Evolutionary conservation across 1,284 basidiomycete genomes (phyloP).

Genomic region (Moesziomyces sp.): DNA sequence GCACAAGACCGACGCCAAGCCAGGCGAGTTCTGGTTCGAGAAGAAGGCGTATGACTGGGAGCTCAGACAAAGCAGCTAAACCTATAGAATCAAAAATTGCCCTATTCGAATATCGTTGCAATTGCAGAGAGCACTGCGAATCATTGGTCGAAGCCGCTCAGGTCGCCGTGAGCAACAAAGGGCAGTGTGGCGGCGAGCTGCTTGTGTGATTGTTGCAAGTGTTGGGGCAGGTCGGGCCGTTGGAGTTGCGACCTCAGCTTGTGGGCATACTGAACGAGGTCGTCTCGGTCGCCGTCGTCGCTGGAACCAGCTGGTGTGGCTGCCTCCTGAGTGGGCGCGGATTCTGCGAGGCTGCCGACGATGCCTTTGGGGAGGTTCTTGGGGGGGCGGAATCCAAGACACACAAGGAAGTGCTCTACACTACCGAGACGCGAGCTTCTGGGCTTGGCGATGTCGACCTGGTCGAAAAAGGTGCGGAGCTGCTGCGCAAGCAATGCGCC

Average conservation of each 20-base stretch:
- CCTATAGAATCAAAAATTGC: not conserved
- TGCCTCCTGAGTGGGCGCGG: not conserved
- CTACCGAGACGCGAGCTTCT: constrained; percentile 58
- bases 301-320: not conserved
- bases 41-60: constrained; percentile 34
- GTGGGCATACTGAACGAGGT: constrained; percentile 31
- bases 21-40: constrained; percentile 48
- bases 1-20: constrained; percentile 36
- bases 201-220: constrained; percentile 4
- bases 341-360: constrained; percentile 14
- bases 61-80: constrained; percentile 1
- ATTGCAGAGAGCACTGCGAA: not conserved
- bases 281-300: constrained; percentile 25
- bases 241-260: constrained; percentile 22
- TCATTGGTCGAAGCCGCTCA: constrained; percentile 40
- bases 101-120: too few relatives aligned
- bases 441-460: constrained; percentile 68
- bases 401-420: constrained; percentile 73
- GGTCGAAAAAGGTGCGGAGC: constrained; percentile 69
- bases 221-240: constrained; percentile 4
- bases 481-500: constrained; percentile 51
- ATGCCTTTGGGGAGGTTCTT: constrained; percentile 22
- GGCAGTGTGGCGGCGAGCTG: constrained; percentile 30
- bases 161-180: constrained; percentile 41
- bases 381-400: constrained; percentile 69